These are phyloP conservation scores for Jackrogersella multiformis DNA, from an alignment of 495 filamentous ascomycete species.

Conservation along the genomic window DNA sequence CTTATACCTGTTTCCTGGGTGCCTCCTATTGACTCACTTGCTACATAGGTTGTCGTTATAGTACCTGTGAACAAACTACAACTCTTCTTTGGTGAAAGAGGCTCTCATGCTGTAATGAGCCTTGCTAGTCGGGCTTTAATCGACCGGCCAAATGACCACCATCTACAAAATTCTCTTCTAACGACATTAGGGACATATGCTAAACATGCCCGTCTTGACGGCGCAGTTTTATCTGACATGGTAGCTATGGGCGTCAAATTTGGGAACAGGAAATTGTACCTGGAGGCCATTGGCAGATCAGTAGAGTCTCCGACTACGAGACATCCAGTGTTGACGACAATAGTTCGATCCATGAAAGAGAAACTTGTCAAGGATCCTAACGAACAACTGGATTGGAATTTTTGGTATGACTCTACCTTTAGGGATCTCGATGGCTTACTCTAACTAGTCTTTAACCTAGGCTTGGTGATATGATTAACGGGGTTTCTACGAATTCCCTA, in stretches of 20 bases:
- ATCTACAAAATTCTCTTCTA: not conserved
- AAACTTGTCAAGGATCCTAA: not conserved
- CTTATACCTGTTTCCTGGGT: not conserved
- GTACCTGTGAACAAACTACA: not conserved
- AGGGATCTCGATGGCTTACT: not conserved
- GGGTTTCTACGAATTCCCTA: not conserved
- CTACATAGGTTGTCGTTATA: conserved; percentile 21
- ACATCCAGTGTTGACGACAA: not conserved
- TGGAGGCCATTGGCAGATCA: not conserved
- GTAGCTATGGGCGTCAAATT: not conserved
- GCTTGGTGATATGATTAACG: conserved; percentile 4
- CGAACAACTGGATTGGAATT: conserved; percentile 6
- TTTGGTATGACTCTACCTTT: conserved; percentile 2
- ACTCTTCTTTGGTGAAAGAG: not conserved
- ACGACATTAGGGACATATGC: not conserved
- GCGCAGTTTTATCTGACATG: not conserved
- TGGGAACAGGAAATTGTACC: not conserved
- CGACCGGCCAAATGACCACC: not conserved
- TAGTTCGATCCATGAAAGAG: conserved; percentile 1
- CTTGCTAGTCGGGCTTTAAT: not conserved
- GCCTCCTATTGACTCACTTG: not conserved
- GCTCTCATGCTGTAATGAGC: not conserved
- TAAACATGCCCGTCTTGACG: not conserved
- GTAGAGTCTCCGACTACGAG: not conserved
- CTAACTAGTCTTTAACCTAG: conserved; percentile 23